Conservation (phyloP, 345 rosid species). For the Adansonia digitata region DNA sequence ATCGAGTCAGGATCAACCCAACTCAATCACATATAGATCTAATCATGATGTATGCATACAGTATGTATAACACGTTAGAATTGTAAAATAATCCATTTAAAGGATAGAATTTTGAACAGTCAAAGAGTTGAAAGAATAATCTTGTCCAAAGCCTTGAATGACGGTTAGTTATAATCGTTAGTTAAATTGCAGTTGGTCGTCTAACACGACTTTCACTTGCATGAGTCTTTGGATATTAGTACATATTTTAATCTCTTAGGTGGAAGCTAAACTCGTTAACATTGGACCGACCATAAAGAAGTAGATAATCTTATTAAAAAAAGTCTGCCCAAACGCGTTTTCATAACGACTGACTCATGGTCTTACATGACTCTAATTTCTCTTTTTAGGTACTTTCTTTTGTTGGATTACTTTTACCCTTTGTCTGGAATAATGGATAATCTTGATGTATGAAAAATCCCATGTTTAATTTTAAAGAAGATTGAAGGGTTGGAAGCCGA, state of each 20-base stretch:
- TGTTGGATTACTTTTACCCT: not conserved
- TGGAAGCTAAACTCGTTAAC: not conserved
- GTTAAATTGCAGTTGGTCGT: constrained; percentile 6
- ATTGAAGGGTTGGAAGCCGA: not conserved
- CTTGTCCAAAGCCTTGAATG: not conserved
- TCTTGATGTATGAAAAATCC: not conserved
- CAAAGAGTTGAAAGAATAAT: not conserved
- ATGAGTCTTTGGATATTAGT: not conserved
- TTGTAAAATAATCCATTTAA: not conserved
- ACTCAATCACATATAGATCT: no score
- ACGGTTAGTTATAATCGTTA: constrained; percentile 10
- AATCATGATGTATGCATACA: not conserved
- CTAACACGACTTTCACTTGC: not conserved
- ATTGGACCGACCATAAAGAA: constrained; percentile 26
- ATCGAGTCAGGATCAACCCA: no score
- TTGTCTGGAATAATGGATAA: no score
- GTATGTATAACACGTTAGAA: not conserved
- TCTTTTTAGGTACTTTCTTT: not conserved
- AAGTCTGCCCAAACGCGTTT: constrained; percentile 11
- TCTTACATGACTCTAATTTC: not conserved
- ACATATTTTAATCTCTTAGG: not conserved
- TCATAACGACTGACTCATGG: not conserved
- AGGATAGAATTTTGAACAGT: not conserved
- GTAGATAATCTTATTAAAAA: not conserved
- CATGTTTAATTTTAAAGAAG: not conserved